Base-by-base conservation (phyloP, 176 grass and related monocot species). In the Avena atlantica region DNA sequence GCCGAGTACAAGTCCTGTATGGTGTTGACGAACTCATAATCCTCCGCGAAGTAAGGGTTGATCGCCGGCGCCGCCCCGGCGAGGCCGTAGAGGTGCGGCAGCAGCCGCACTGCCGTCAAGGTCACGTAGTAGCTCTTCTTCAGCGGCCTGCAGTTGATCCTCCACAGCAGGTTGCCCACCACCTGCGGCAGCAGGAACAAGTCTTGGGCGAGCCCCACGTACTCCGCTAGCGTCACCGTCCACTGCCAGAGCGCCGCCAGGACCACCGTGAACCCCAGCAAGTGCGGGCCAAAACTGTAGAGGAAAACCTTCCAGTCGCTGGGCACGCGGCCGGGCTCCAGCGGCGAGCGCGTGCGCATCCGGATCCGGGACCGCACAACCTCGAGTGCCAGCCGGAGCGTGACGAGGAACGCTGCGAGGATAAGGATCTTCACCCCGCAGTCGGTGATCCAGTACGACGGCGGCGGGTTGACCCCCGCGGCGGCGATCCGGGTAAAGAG, bases 1-100 rank as follows among this genome's bases (percentile, higher is more conserved):
- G 83, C 88, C 21, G 95, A 97, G 81, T 94, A 97, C 85, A 94
- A 94, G 78, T 94, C 95, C 6, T 90, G 89, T 86, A 86, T 97
- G 6, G 90, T 89, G 88, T 94, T 94, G 21, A 94, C 92, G 88
- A 97, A 91, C 90, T 94, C 92, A 36, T 94, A 97, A 83, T 97
- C 89, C 85, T 94, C 95, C 0, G 88, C 81, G 83, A 97, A 94
- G 82, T 97, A 94, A 4, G 95, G 95, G 78, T 94, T 97, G 82
- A 97, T 93, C 7, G 88, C 88, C 14, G 95, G 95, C 55, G 92
- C 84, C 48, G 92, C 84, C 83, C 84, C 81, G 42, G 92, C 4
- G 85, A 86, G 94, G 91, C 94, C 95, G 81, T 97, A 97, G 21
- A 94, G 37, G 85, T 97, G 95, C 42, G 92, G 95, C 71, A 97